These are phyloP conservation scores for Kockovaella imperatae DNA, from an alignment of 768 basidiomycete genomes.

Conservation along the genomic window DNA sequence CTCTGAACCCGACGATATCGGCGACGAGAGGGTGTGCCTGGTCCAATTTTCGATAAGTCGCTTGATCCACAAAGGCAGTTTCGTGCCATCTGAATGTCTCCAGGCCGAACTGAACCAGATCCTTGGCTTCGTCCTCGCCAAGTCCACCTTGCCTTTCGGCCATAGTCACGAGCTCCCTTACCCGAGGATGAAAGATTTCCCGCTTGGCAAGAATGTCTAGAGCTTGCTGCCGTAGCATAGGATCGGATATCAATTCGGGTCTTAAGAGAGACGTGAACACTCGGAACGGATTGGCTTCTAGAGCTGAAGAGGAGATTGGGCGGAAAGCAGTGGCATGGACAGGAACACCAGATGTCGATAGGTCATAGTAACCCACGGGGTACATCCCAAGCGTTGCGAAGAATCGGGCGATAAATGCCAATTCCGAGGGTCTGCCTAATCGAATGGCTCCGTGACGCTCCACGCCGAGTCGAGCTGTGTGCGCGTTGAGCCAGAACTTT, in stretches of 20 bases:
- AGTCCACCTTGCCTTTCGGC: conserved; percentile 30
- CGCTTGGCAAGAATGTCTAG: conserved; percentile 15
- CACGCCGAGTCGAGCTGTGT: conserved; percentile 24
- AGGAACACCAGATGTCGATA: conserved; percentile 33
- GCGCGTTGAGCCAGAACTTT: background rate
- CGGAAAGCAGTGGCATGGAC: conserved; percentile 42
- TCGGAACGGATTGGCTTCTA: conserved; percentile 35
- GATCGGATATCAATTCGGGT: conserved; percentile 27
- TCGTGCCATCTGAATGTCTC: conserved; percentile 40
- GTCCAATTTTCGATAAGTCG: conserved; percentile 24
- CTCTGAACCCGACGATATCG: conserved; percentile 36
- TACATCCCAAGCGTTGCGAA: conserved; percentile 34
- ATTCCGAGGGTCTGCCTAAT: conserved; percentile 28
- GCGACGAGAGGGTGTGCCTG: conserved; percentile 27
- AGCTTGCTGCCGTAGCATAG: conserved; percentile 16
- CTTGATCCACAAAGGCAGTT: conserved; percentile 15
- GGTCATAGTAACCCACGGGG: conserved; percentile 41
- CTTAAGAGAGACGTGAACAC: conserved; percentile 38
- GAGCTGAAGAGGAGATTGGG: conserved; percentile 16
- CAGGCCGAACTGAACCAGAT: conserved; percentile 23
- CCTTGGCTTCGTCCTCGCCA: conserved; percentile 5
- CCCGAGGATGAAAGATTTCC: conserved; percentile 27
- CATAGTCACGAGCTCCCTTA: conserved; percentile 13
- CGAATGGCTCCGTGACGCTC: conserved; percentile 42
- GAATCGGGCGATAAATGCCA: conserved; percentile 24